A percentile compares a stretch with the other conserved stretches of the same genome.
Conservation (phyloP, 163 green algal genomes). For the Botryococcus braunii region DNA sequence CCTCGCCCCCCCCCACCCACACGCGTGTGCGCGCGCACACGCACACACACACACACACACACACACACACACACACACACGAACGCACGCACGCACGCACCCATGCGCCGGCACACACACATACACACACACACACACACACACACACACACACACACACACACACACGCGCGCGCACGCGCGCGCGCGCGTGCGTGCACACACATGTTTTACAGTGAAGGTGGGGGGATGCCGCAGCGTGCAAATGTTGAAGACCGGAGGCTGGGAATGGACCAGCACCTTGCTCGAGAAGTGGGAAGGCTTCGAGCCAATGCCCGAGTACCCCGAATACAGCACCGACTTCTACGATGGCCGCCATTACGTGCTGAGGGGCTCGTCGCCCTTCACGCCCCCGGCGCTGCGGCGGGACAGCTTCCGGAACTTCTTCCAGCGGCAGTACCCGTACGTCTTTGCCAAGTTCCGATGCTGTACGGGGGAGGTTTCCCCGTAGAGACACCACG, state of each 20-base stretch:
- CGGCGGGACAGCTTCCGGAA: constrained; percentile 44
- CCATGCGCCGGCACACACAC: too few species aligned
- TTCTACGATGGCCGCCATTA: constrained; percentile 57
- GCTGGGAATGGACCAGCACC: constrained; percentile 57
- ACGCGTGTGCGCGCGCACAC: too few species aligned
- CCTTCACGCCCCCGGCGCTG: constrained; percentile 36
- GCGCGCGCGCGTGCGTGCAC: too few species aligned
- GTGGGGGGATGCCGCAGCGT: constrained; percentile 7
- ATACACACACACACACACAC: too few species aligned
- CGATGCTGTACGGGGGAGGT: constrained; percentile 23
- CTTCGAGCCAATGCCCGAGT: constrained; percentile 36
- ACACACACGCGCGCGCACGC: too few species aligned
- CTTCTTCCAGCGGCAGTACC: constrained; percentile 54
- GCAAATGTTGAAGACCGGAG: constrained; percentile 20
- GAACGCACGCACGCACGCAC: too few species aligned
- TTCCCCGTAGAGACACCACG: too few species aligned
- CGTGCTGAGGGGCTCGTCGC: constrained; percentile 40
- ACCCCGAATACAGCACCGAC: constrained; percentile 51
- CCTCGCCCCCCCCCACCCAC: too few species aligned
- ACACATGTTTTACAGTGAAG: too few species aligned
- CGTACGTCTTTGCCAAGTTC: constrained; percentile 56
- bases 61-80: too few species aligned
- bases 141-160: too few species aligned
- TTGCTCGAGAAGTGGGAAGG: constrained; percentile 34
- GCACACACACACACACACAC: too few species aligned